Percentiles rank a stretch among this genome's conserved stretches.
Conservation (phyloP, 2,329 filamentous ascomycete species). For the Aureobasidium sp. region DNA sequence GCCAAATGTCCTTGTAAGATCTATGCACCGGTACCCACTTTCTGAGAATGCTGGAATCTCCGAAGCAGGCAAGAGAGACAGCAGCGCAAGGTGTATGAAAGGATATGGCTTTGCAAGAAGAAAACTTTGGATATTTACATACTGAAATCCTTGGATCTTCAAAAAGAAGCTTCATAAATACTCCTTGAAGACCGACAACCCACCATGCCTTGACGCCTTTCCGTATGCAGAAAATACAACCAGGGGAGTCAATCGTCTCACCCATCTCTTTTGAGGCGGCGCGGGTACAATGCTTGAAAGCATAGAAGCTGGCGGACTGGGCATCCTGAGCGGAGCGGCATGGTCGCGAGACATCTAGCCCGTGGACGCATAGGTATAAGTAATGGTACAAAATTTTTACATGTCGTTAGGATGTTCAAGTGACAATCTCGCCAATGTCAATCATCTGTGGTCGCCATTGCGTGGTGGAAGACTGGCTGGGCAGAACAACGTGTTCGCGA, state of each 20-base stretch:
- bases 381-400: constrained; percentile 14
- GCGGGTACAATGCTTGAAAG: neutral
- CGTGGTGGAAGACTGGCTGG: constrained; percentile 41
- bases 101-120: neutral
- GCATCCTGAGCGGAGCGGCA: neutral
- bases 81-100: neutral
- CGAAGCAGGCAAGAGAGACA: neutral
- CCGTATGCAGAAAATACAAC: constrained; percentile 15
- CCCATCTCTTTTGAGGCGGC: neutral
- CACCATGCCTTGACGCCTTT: constrained; percentile 10
- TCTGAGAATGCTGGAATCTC: too few species aligned
- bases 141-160: constrained; percentile 5
- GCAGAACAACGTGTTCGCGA: constrained; percentile 43
- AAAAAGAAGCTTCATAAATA: neutral
- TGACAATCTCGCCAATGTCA: constrained; percentile 51
- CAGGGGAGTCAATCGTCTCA: neutral
- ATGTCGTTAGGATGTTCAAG: constrained; percentile 21
- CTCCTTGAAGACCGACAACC: constrained; percentile 9
- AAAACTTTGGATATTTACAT: constrained; percentile 14
- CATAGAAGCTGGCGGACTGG: neutral
- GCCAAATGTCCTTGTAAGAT: too few species aligned
- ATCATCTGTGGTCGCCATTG: constrained; percentile 50
- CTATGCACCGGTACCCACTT: too few species aligned
- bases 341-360: constrained; percentile 6
- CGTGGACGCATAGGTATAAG: neutral